Evolutionary conservation across 2,329 filamentous ascomycete species (phyloP), one percentile per base, ranked within the genome.

Genomic region (Emydomyces testavorans): DNA sequence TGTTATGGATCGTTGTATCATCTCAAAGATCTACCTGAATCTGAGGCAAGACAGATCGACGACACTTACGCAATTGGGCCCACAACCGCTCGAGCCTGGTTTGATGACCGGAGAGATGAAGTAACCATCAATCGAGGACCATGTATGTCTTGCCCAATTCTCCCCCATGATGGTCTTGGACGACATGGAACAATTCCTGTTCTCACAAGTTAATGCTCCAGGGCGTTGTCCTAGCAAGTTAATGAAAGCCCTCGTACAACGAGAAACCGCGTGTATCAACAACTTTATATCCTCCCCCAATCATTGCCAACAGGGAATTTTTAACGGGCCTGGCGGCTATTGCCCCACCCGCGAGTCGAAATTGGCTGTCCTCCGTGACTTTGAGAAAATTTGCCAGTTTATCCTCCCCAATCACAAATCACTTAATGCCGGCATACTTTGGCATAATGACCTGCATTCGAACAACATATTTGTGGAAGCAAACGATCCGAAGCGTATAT

Each of bases 391-490:
- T 37, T 53, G 54, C 23, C 57, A 60, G 28, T 60, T 58, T 52
- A 51, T 68, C 36, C 55, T 66, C 5, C 57, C 58, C 4, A 49
- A 51, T 35, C 49, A 60, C 13, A 34, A 57, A 31, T 35, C n/a
- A n/a, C n/a, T n/a, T n/a, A 37, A 50, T 32, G 48, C 49, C 36
- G 53, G 65, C n/a, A 58, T 59, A 21, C 48, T 71, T 26, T 69
- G 61, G 65, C 66, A 71, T 55, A 57, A 55, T 39, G 65, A 70
- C 54, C 55, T 70, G 16, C 63, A 65, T 52, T 47, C 62, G 10
- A 54, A 58, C 4, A 71, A 70, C 51, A 56, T 70, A 24, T 70
- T 70, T 49, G 60, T 69, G 16, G 38, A 65, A 18, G 24, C 24
- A 18, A 38, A 32, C 6, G 38, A 50, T 10, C 49, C 49, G 1